Conservation (phyloP, 768 basidiomycete genomes). For the Auricularia sp. region DNA sequence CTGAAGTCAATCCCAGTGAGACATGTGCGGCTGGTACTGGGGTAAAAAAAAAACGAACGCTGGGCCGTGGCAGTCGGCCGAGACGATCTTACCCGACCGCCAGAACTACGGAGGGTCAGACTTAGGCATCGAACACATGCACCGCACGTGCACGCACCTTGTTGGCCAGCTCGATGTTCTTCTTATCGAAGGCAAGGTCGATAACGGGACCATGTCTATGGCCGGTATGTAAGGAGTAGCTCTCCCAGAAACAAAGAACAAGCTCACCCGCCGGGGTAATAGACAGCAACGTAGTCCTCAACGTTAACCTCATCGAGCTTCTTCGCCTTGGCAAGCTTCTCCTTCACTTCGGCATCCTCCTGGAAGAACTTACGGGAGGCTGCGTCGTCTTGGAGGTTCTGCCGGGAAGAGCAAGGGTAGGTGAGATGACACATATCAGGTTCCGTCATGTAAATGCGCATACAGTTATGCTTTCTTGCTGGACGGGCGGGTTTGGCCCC, state of each 20-base stretch:
- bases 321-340: slow-evolving; percentile 47
- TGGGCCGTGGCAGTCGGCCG: slow-evolving; percentile 76
- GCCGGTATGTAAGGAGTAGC: too few relatives aligned
- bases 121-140: slow-evolving; percentile 3
- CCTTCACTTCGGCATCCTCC: slow-evolving; percentile 42
- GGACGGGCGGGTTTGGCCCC: slow-evolving; percentile 64
- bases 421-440: neutral
- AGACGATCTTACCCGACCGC: slow-evolving; percentile 50
- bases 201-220: slow-evolving; percentile 56
- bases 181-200: slow-evolving; percentile 51
- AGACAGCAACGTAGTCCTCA: slow-evolving; percentile 61
- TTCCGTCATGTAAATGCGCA: slow-evolving; percentile 4
- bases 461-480: slow-evolving; percentile 45
- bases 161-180: slow-evolving; percentile 47
- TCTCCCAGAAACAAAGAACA: too few relatives aligned
- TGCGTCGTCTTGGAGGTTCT: slow-evolving; percentile 46
- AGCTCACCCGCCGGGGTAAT: slow-evolving; percentile 59
- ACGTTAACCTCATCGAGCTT: slow-evolving; percentile 49
- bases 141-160: slow-evolving; percentile 38
- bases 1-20: slow-evolving; percentile 15
- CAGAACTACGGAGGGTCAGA: slow-evolving; percentile 41
- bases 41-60: slow-evolving; percentile 38
- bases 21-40: neutral
- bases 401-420: neutral
- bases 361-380: slow-evolving; percentile 47